Evolutionary conservation across 2,329 filamentous ascomycete species (phyloP).

Genomic region (Simplicillium sp.): DNA sequence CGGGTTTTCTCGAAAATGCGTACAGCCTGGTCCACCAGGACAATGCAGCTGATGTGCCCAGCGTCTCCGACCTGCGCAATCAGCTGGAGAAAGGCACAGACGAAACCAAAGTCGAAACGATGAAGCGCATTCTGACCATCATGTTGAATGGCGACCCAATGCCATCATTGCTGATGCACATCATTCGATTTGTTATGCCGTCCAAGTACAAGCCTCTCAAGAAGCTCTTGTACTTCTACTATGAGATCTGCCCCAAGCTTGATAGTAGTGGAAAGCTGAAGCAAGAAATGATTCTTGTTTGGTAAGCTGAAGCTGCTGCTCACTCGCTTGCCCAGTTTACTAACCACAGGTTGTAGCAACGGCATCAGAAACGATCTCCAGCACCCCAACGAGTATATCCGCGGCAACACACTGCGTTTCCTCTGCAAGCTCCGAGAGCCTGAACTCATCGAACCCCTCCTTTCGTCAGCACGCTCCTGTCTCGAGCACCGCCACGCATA

Average conservation of each 20-base stretch:
- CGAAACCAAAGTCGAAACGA: slow-evolving; percentile 87
- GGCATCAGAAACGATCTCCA: slow-evolving; percentile 96
- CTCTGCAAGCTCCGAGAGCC: slow-evolving; percentile 92
- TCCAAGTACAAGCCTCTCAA: slow-evolving; percentile 94
- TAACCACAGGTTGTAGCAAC: slow-evolving; percentile 52
- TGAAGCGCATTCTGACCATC: slow-evolving; percentile 91
- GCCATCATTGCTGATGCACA: slow-evolving; percentile 95
- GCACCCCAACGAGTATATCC: slow-evolving; percentile 95
- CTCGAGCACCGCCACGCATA: slow-evolving; percentile 96
- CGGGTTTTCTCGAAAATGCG: slow-evolving; percentile 85
- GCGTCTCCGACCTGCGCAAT: slow-evolving; percentile 81
- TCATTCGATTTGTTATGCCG: slow-evolving; percentile 99
- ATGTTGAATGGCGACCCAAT: slow-evolving; percentile 98
- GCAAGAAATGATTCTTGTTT: slow-evolving; percentile 99
- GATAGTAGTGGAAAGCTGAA: slow-evolving; percentile 90
- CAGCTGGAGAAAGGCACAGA: slow-evolving; percentile 91
- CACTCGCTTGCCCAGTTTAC: not conserved
- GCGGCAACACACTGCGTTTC: slow-evolving; percentile 96
- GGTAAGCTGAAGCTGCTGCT: slow-evolving; percentile 40
- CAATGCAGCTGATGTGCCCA: slow-evolving; percentile 88
- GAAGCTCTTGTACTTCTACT: slow-evolving; percentile 98
- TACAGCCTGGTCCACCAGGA: slow-evolving; percentile 98
- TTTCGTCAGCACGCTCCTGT: slow-evolving; percentile 85
- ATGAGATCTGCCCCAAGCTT: slow-evolving; percentile 96
- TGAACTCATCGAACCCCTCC: slow-evolving; percentile 89